phyloP scores from a whole-genome alignment of 83 land plant species.

The Thuja plicata region DNA sequence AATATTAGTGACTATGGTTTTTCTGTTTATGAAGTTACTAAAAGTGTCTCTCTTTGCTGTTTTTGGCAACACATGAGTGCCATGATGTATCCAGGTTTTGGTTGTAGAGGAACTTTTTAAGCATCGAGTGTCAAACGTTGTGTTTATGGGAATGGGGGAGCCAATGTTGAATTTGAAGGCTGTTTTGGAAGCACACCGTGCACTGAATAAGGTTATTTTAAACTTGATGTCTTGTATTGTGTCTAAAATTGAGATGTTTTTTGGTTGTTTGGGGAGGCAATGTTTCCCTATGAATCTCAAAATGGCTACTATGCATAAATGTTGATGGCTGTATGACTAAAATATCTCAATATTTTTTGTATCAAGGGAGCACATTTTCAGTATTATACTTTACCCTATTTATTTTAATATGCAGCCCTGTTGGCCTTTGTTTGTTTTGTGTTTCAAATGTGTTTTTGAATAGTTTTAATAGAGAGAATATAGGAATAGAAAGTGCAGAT shows the following conservation, averaged over 20 bases:
- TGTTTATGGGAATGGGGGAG: constrained; percentile 99
- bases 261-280: constrained; percentile 4
- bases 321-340: neutral
- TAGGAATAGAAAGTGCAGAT: too few relatives aligned
- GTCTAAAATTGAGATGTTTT: neutral
- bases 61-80: neutral
- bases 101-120: constrained; percentile 90
- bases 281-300: neutral
- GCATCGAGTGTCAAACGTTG: constrained; percentile 93
- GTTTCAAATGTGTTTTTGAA: too few relatives aligned
- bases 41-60: neutral
- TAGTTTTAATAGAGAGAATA: too few relatives aligned
- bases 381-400: neutral
- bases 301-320: neutral
- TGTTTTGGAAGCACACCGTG: constrained; percentile 82
- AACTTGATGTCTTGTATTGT: neutral
- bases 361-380: neutral
- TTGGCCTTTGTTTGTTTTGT: too few relatives aligned
- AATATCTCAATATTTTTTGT: neutral
- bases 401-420: too few relatives aligned
- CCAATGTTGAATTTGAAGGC: constrained; percentile 86
- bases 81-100: constrained; percentile 59
- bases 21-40: neutral
- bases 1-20: constrained; percentile 12
- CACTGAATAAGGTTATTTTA: constrained; percentile 77